A percentile compares a stretch with the other conserved stretches of the same genome.
Evolutionary conservation across 2,329 filamentous ascomycete genomes (phyloP).

Genomic region (Ampelomyces quisqualis): DNA sequence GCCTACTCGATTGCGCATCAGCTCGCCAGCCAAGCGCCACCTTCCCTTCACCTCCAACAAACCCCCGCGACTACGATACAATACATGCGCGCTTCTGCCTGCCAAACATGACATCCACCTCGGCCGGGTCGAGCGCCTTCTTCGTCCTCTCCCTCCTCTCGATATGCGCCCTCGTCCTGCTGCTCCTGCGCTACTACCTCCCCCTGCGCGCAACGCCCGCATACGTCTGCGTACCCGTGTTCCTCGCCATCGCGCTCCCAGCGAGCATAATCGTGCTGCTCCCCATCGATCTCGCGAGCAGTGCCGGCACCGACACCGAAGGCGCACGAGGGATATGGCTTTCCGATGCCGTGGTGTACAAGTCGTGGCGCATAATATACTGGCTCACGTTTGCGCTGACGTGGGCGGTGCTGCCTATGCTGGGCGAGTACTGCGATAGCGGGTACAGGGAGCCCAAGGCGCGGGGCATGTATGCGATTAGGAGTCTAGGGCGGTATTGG

Average conservation of each 20-base stretch:
- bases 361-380: slow-evolving; percentile 93
- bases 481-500: slow-evolving; percentile 86
- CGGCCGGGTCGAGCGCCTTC: slow-evolving; percentile 79
- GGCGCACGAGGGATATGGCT: slow-evolving; percentile 83
- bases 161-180: slow-evolving; percentile 74
- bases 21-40: slow-evolving; percentile 9
- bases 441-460: slow-evolving; percentile 85
- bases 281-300: slow-evolving; percentile 92
- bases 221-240: slow-evolving; percentile 88
- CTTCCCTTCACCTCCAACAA: slow-evolving; percentile 6
- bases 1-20: not conserved
- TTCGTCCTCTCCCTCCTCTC: slow-evolving; percentile 68
- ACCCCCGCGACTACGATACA: slow-evolving; percentile 9
- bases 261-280: slow-evolving; percentile 89
- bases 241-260: slow-evolving; percentile 91
- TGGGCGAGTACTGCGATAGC: slow-evolving; percentile 92
- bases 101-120: slow-evolving; percentile 53
- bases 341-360: slow-evolving; percentile 71
- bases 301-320: slow-evolving; percentile 69
- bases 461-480: slow-evolving; percentile 79
- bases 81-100: slow-evolving; percentile 21
- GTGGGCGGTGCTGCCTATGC: slow-evolving; percentile 89
- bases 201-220: slow-evolving; percentile 86
- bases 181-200: slow-evolving; percentile 86
- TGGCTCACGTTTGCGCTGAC: slow-evolving; percentile 96